These are phyloP conservation scores for Syzygium syzygioides DNA, from an alignment of 441 rosid genomes.

Conservation along the genomic window DNA sequence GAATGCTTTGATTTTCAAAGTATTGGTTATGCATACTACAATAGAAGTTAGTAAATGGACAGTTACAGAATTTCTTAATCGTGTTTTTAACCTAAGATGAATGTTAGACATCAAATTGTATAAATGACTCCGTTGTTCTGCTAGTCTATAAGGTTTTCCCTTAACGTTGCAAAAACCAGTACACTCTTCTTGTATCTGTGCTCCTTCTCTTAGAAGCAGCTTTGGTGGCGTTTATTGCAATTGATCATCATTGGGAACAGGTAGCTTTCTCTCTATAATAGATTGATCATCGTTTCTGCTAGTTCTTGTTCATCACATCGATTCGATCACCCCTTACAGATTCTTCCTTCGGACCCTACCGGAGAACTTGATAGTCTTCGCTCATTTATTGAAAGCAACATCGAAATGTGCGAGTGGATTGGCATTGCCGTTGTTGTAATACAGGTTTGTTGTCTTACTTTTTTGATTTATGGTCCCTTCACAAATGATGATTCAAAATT, in stretches of 20 bases:
- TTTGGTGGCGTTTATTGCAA: conserved; percentile 69
- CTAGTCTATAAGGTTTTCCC: conserved; percentile 3
- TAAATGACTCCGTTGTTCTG: neutral
- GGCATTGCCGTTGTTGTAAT: conserved; percentile 54
- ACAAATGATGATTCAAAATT: neutral
- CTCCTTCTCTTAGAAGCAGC: conserved; percentile 67
- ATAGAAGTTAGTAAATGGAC: neutral
- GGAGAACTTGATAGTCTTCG: conserved; percentile 70
- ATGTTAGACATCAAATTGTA: neutral
- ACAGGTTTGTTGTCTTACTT: conserved; percentile 39
- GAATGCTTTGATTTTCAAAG: neutral
- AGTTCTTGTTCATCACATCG: neutral
- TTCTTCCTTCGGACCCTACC: conserved; percentile 82
- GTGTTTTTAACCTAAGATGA: neutral
- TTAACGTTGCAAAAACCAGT: conserved; percentile 24
- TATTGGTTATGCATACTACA: neutral
- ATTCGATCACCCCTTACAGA: conserved; percentile 25
- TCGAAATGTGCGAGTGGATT: conserved; percentile 72
- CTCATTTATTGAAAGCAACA: conserved; percentile 56
- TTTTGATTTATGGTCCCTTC: neutral
- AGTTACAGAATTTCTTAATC: neutral
- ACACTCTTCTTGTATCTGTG: conserved; percentile 54
- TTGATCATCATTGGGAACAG: conserved; percentile 82
- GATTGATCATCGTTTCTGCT: neutral
- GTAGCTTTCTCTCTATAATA: conserved; percentile 23